Conservation (phyloP, 768 basidiomycete species). For the Suillus paluster region DNA sequence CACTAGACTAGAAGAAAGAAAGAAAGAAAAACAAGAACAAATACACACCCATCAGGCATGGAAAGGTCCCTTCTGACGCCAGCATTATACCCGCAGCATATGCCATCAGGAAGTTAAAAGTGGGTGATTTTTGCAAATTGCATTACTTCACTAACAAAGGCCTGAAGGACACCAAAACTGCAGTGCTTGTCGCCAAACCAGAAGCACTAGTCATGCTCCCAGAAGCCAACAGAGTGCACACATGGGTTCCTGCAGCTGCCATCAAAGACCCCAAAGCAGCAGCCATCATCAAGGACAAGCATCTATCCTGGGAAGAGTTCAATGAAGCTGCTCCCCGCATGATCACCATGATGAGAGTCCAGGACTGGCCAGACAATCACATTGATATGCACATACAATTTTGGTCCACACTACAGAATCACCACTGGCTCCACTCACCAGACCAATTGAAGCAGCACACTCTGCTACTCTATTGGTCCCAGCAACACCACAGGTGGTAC, state of each 20-base stretch:
- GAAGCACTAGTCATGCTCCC: not conserved
- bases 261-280: no score
- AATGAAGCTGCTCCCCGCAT: not conserved
- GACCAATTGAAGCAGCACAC: no score
- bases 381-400: not conserved
- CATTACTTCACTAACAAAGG: constrained; percentile 7
- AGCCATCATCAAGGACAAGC: no score
- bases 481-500: no score
- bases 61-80: not conserved
- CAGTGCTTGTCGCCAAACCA: not conserved
- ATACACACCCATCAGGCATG: not conserved
- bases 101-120: not conserved
- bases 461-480: no score
- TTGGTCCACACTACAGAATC: not conserved
- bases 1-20: not conserved
- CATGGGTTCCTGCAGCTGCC: not conserved
- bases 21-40: constrained; percentile 3
- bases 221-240: not conserved
- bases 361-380: not conserved
- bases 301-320: no score
- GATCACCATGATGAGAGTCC: not conserved
- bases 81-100: not conserved
- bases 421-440: not conserved
- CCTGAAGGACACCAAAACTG: accelerated
- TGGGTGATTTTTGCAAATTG: not conserved